Evolutionary conservation across 352 stramenopile genomes (phyloP), one percentile per base, ranked within the genome.

Genomic region (Phytophthora kernoviae): DNA sequence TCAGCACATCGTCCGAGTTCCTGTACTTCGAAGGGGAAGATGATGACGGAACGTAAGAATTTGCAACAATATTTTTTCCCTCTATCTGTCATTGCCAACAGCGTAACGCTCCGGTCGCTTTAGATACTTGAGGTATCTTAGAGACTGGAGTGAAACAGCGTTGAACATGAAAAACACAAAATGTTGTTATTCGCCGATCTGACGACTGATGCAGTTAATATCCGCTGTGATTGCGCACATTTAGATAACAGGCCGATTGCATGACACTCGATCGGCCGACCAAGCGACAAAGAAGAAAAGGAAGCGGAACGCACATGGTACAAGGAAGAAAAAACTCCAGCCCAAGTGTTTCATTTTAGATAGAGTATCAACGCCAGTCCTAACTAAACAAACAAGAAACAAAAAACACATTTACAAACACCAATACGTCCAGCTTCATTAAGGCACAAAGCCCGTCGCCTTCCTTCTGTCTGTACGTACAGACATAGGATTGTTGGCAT

Each of bases 141-240:
- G 18, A 46, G 20, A 20, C 36, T 47, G 18, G 33, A 43, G 32
- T 24, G 37, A 34, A 27, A 18, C 24, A 58, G 20, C 11, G 37
- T 58, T 30, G 53, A 43, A 20, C 12, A 21, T 43, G 18, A 21
- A 17, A 43, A 1, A 43, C 5, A 43, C 11, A 40, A 17, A 30
- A 15, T 47, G 27, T 42, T 45, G 44, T 47, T 40, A 44, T 53
- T 45, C 63, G 55, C 36, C 12, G 59, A 66, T 70, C 81, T 91
- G 81, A 91, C 81, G 63, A 88, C 81, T 81, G 79, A 91, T 30
- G 73, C 70, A 91, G 81, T 85, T 91, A 91, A 91, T 88, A 73
- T 80, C 42, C 53, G 47, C 59, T 84, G 68, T 74, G 64, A 18
- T 59, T 63, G 17, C 64, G 43, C 70, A 57, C 65, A 62, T 73